phyloP scores from a whole-genome alignment of 257 asterid species.

The Jacaranda mimosifolia region DNA sequence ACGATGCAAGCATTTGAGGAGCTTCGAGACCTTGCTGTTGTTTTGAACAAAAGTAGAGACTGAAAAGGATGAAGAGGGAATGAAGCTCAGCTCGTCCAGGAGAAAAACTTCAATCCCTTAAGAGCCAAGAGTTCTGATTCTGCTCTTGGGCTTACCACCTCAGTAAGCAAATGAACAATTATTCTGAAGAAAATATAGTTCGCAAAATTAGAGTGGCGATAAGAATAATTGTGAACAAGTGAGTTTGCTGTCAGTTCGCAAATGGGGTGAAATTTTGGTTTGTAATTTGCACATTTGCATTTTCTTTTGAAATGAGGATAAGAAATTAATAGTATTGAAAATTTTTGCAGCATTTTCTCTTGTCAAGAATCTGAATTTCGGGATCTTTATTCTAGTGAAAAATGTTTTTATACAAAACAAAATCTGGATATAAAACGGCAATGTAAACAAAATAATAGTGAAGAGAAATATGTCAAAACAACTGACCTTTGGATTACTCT shows the following conservation, averaged over 20 bases:
- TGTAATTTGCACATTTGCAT: neutral
- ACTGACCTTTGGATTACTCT: too few species aligned
- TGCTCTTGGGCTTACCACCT: conserved; percentile 68
- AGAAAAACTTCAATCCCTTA: neutral
- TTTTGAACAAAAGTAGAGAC: conserved; percentile 63
- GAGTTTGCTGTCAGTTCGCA: conserved; percentile 18
- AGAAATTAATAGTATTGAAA: neutral
- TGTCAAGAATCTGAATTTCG: too few species aligned
- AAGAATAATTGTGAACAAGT: neutral
- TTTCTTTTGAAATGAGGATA: neutral
- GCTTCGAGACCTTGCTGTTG: conserved; percentile 83
- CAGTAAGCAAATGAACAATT: conserved; percentile 54
- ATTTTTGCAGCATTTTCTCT: neutral
- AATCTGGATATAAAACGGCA: too few species aligned
- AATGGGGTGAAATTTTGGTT: conserved; percentile 26
- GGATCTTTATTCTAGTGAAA: too few species aligned
- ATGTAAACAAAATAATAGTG: too few species aligned
- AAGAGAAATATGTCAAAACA: too few species aligned
- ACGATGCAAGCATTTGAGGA: conserved; percentile 96
- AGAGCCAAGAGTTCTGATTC: conserved; percentile 17
- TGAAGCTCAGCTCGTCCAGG: too few species aligned
- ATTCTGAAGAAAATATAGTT: conserved; percentile 1
- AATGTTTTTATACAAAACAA: too few species aligned
- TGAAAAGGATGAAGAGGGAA: conserved; percentile 7
- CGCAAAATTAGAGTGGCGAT: conserved; percentile 18